phyloP scores from a whole-genome alignment of 257 asterid species.

The Dorcoceras hygrometricum region DNA sequence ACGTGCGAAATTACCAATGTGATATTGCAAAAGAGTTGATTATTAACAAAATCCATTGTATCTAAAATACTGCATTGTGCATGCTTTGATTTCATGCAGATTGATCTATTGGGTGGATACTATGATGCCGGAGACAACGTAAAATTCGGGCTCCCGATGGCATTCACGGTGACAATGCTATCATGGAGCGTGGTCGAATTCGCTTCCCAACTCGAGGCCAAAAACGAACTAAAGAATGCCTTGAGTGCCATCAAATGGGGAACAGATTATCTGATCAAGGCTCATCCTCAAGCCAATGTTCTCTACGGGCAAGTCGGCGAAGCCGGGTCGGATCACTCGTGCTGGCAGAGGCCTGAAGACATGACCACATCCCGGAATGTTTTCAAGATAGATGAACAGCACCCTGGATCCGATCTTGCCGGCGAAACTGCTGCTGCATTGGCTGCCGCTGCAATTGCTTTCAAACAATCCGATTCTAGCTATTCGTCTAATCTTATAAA shows the following conservation, averaged over 20 bases:
- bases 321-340: conserved; percentile 50
- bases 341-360: conserved; percentile 77
- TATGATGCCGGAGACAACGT: conserved; percentile 78
- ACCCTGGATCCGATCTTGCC: conserved; percentile 72
- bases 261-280: conserved; percentile 61
- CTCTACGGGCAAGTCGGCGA: conserved; percentile 70
- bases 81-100: conserved; percentile 26
- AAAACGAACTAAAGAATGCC: conserved; percentile 35
- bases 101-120: conserved; percentile 66
- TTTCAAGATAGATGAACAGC: conserved; percentile 38
- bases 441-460: conserved; percentile 56
- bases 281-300: conserved; percentile 50
- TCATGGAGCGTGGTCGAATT: conserved; percentile 60
- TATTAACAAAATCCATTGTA: not conserved
- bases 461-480: not conserved
- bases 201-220: conserved; percentile 28
- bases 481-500: conserved; percentile 40
- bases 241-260: conserved; percentile 57
- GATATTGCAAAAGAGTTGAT: no score
- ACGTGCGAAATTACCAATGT: no score
- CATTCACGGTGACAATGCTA: conserved; percentile 56
- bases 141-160: conserved; percentile 77
- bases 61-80: not conserved
- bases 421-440: conserved; percentile 68
- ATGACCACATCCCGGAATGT: conserved; percentile 52